Base-by-base conservation (phyloP, 495 filamentous ascomycete genomes). In the Evansstolkia leycettana region DNA sequence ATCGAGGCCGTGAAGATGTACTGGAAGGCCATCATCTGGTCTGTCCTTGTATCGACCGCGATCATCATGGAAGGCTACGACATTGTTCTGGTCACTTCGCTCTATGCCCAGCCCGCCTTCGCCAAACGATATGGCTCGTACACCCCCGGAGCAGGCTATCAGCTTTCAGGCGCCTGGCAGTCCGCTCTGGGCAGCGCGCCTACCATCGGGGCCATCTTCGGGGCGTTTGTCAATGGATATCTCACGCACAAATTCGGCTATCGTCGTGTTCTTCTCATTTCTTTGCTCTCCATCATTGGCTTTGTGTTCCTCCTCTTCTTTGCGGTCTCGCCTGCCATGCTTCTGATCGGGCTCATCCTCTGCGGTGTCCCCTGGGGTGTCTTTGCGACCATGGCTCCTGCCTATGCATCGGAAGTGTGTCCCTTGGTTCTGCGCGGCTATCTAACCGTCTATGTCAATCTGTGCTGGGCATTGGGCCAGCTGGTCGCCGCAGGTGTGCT, bases 391-490 rank as follows among this genome's bases (percentile, higher is more conserved):
- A 64, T 77, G 10, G 73, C 72, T 2, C 69, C 72, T 0, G 72
- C 75, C 10, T 81, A 81, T 43, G 70, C 74, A 2, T 75, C 72
- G 4, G 77, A 81, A 49, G 69, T 78, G 15, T 71, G 64, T 35
- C 75, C 76, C 0, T 60, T 73, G 38, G 64, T 64, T 11, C 61
- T 79, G 14, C 66, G 76, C 3, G 64, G 66, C 1, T 67, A 64
- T 37, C 52, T 77, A 5, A 77, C 75, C 10, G 62, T 60, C 27
- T 77, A 70, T 39, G 73, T 77, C 28, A 79, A 78, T 42, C 55
- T 81, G 29, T 80, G 75, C 57, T 83, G 75, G 64, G 74, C 75
- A 26, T 78, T 79, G 5, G 78, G 76, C 2, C 74, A 78, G 34
- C 57, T 79, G 4, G 57, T 80, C 9, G 67, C 63, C 0, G 66